phyloP scores from a whole-genome alignment of 2,329 filamentous ascomycete genomes.

The Trichoderma simmonsii region DNA sequence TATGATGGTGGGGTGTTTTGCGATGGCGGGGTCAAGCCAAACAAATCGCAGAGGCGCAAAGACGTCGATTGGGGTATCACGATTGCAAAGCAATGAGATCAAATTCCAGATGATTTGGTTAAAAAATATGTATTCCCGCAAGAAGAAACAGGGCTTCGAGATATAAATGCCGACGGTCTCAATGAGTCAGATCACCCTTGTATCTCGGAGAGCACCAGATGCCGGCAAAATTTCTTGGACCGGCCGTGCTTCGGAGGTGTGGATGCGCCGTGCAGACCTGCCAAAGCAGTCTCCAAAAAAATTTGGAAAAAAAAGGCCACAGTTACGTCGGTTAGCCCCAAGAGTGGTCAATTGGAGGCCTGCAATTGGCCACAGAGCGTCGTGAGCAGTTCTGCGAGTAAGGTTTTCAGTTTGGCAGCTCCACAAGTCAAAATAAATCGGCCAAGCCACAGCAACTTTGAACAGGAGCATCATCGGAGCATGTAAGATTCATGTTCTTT shows the following conservation, averaged over 20 bases:
- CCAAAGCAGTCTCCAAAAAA: not conserved
- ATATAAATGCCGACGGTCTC: not conserved
- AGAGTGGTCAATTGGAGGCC: constrained; percentile 4
- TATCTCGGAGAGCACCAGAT: constrained; percentile 5
- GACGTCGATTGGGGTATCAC: not conserved
- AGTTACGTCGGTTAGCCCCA: constrained; percentile 2
- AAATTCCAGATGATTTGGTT: not conserved
- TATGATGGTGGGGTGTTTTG: constrained; percentile 2
- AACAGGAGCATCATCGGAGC: not conserved
- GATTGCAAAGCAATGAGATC: not conserved
- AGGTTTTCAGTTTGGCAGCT: not conserved
- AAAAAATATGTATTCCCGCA: not conserved
- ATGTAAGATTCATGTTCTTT: not conserved
- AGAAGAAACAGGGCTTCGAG: not conserved
- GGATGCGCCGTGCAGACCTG: constrained; percentile 1
- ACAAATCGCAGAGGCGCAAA: not conserved
- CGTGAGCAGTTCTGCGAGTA: not conserved
- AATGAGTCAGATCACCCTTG: constrained; percentile 18
- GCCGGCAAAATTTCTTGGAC: constrained; percentile 1
- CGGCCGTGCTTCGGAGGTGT: constrained; percentile 18
- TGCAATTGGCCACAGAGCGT: not conserved
- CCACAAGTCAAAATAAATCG: not conserved
- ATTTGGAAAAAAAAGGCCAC: not conserved
- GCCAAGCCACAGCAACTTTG: not conserved
- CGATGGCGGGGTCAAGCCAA: constrained; percentile 11